These are phyloP conservation scores for Theobroma cacao DNA, from an alignment of 345 rosid genomes.

Conservation along the genomic window DNA sequence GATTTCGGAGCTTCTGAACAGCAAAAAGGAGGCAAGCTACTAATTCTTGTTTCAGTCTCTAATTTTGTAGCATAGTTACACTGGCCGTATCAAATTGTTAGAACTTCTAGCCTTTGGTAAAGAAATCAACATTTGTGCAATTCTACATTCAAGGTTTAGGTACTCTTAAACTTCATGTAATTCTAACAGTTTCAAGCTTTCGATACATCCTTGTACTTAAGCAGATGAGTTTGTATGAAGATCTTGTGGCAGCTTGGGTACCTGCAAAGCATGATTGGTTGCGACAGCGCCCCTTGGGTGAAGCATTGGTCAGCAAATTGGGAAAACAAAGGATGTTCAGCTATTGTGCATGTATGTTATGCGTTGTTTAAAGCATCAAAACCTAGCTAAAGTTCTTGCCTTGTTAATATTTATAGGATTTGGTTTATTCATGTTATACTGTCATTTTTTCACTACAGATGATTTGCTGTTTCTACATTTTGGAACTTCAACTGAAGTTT, in stretches of 20 bases:
- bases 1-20: slow-evolving; percentile 63
- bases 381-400: background rate
- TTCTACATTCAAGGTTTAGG: background rate
- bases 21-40: slow-evolving; percentile 63
- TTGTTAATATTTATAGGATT: background rate
- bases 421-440: slow-evolving; percentile 16
- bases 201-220: background rate
- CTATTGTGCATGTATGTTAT: slow-evolving; percentile 77
- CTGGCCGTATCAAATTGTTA: background rate
- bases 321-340: slow-evolving; percentile 80
- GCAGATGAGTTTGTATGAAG: slow-evolving; percentile 98
- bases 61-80: background rate
- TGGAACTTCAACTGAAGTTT: slow-evolving; percentile 95
- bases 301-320: slow-evolving; percentile 62
- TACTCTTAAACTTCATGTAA: background rate
- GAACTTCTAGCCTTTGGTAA: background rate
- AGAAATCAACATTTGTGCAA: background rate
- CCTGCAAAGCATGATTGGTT: slow-evolving; percentile 93
- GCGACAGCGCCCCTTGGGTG: slow-evolving; percentile 59
- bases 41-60: background rate
- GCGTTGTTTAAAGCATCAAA: slow-evolving; percentile 2
- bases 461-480: slow-evolving; percentile 82
- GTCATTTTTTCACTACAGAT: slow-evolving; percentile 52
- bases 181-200: background rate
- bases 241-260: slow-evolving; percentile 97